These are phyloP conservation scores for Poterioochromonas sp. DNA, from an alignment of 352 stramenopile genomes.

Conservation along the genomic window DNA sequence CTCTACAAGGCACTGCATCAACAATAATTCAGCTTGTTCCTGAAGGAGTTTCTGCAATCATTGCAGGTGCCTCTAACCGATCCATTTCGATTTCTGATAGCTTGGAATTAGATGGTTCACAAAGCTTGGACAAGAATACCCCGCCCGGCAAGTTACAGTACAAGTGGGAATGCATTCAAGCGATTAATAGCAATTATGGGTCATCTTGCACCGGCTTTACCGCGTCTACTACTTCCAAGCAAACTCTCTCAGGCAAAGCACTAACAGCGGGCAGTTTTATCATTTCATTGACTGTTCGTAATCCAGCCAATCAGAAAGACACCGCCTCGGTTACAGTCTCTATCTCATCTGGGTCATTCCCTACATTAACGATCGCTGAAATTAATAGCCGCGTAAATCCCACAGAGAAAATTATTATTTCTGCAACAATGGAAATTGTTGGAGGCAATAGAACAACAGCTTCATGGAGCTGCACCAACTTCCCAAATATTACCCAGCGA, in stretches of 20 bases:
- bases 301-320: not conserved
- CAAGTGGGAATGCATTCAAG: not conserved
- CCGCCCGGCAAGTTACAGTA: not conserved
- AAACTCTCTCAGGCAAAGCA: not conserved
- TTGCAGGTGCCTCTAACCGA: not conserved
- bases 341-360: not conserved
- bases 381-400: not conserved
- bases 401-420: not conserved
- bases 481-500: not conserved
- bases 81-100: not conserved
- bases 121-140: conserved; percentile 8
- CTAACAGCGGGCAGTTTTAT: not conserved
- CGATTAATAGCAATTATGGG: not conserved
- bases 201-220: not conserved
- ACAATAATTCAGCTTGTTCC: too few species aligned
- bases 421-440: not conserved
- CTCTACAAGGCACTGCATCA: too few species aligned
- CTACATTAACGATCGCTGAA: not conserved
- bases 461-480: not conserved
- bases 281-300: not conserved
- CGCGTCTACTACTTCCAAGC: not conserved
- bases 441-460: not conserved
- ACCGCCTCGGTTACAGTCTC: not conserved
- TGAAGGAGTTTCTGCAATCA: not conserved
- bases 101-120: not conserved